Conservation (phyloP, 1,284 basidiomycete species). For the Ustilago lituana region DNA sequence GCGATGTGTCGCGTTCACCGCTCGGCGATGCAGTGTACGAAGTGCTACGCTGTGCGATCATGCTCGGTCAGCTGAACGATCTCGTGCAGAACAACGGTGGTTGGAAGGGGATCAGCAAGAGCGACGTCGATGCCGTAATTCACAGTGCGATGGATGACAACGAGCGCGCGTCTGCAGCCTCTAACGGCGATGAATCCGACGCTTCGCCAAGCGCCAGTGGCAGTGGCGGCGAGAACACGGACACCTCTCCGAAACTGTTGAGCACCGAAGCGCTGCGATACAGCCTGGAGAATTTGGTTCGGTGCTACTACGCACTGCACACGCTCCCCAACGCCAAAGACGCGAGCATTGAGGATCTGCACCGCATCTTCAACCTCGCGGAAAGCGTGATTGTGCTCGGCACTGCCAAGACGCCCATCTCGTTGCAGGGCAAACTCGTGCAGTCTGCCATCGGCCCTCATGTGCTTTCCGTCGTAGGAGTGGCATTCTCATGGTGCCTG, state of each 20-base stretch:
- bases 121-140: slow-evolving; percentile 46
- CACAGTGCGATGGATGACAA: slow-evolving; percentile 34
- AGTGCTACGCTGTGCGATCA: slow-evolving; percentile 43
- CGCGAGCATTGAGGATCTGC: slow-evolving; percentile 26
- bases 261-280: slow-evolving; percentile 35
- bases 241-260: slow-evolving; percentile 2
- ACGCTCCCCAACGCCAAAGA: slow-evolving; percentile 34
- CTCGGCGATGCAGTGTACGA: slow-evolving; percentile 36
- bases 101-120: slow-evolving; percentile 41
- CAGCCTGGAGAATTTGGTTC: slow-evolving; percentile 27
- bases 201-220: too few relatives aligned
- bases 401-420: slow-evolving; percentile 37
- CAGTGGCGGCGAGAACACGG: neutral
- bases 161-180: slow-evolving; percentile 11
- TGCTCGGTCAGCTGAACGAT: slow-evolving; percentile 47
- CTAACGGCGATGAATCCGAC: too few relatives aligned
- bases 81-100: slow-evolving; percentile 40
- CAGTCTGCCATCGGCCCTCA: slow-evolving; percentile 37
- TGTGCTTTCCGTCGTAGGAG: slow-evolving; percentile 29
- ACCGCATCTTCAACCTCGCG: slow-evolving; percentile 26
- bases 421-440: slow-evolving; percentile 39
- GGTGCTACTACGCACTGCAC: slow-evolving; percentile 41
- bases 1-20: slow-evolving; percentile 25
- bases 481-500: slow-evolving; percentile 39
- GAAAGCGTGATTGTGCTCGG: slow-evolving; percentile 43